Conservation (phyloP, 177 flowering plant genomes). For the Vitis hybrid region DNA sequence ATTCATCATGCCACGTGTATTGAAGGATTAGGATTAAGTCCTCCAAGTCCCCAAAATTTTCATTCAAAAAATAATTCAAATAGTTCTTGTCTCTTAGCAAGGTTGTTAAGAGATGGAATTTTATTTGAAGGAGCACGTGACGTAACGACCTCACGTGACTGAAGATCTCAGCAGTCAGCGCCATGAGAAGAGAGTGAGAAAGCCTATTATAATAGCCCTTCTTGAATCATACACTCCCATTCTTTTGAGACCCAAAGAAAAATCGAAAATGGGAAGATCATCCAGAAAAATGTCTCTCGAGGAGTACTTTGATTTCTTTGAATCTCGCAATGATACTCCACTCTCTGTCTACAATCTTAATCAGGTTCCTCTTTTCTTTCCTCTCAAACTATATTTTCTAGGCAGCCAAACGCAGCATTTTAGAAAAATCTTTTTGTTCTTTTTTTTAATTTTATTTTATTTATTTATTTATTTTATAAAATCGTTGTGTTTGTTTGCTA, state of each 20-base stretch:
- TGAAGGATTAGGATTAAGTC: not conserved
- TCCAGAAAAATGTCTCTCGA: conserved; percentile 21
- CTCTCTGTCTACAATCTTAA: conserved; percentile 24
- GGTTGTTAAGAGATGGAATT: too few species aligned
- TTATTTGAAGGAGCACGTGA: conserved; percentile 2
- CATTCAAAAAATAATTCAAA: not conserved
- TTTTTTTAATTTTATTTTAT: not conserved
- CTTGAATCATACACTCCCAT: too few species aligned
- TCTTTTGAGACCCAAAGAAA: not conserved
- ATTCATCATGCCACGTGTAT: not conserved
- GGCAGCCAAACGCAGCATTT: too few species aligned
- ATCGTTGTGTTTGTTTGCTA: too few species aligned
- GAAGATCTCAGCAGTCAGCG: too few species aligned
- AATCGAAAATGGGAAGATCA: conserved; percentile 2
- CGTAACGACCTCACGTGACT: conserved; percentile 8
- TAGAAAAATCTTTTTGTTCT: too few species aligned
- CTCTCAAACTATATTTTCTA: not conserved
- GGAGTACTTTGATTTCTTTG: conserved; percentile 25
- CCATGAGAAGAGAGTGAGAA: not conserved
- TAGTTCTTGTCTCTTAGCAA: too few species aligned
- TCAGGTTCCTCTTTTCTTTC: conserved; percentile 17
- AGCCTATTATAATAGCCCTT: not conserved
- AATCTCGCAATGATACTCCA: conserved; percentile 3
- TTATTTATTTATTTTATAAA: not conserved
- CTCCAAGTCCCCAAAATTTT: not conserved